Evolutionary conservation across 2,329 filamentous ascomycete species (phyloP), one percentile per base, ranked within the genome.

Genomic region (Alternaria sp.): DNA sequence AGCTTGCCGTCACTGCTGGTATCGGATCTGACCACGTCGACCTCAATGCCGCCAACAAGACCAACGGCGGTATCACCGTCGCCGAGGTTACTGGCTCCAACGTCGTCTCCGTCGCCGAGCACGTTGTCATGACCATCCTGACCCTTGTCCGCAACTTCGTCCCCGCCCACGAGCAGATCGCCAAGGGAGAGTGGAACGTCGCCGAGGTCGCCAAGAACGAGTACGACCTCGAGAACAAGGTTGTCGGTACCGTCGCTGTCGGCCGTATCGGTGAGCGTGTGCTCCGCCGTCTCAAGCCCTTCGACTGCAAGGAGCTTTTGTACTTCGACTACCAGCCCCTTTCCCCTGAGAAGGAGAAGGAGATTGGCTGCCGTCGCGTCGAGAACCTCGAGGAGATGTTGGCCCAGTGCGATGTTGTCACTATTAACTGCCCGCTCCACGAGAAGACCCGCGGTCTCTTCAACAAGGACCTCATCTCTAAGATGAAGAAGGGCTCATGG

Each of bases 251-350:
- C 79, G 96, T 99, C 63, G 96, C 92, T 78, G 94, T 98, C 67
- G 96, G 96, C 82, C 93, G 96, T 81, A 99, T 99, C 77, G 96
- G 96, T 78, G 94, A 98, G 90, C 94, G 96, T 84, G 96, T 99
- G 63, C 89, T 99, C 75, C 92, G 95, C 82, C 90, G 96, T 72
- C 91, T 99, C 77, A 97, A 96, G 90, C 86, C 94, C 72, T 99
- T 99, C 80, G 95, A 97, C 87, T 99, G 96, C 93, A 97, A 97
- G 90, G 95, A 98, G 88, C 89, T 99, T 55, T 89, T 98, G 69
- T 99, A 99, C 92, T 98, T 92, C 82, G 96, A 99, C 86, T 99
- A 99, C 91, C 96, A 99, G 88, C 94, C 95, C 56, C 87, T 99
- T 70, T 87, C 84, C 65, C 79, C 93, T 65, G 94, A 97, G 86